Conservation (phyloP, 192 early-diverging fungal genomes). For the Coemansia umbellata region DNA sequence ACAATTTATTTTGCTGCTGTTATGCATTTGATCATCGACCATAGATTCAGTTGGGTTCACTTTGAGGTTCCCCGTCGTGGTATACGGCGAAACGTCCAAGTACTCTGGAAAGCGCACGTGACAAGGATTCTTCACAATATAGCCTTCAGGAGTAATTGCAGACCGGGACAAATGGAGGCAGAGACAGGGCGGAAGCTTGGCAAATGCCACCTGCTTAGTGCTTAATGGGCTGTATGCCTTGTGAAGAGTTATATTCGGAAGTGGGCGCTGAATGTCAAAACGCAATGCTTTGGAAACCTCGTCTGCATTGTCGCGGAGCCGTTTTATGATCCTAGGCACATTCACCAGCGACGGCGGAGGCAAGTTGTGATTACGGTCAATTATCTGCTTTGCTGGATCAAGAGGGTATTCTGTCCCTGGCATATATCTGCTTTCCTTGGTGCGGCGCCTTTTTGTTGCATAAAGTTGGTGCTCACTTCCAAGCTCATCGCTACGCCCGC, state of each 20-base stretch:
- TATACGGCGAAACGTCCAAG: constrained; percentile 69
- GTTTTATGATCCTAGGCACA: constrained; percentile 28
- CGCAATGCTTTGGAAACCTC: constrained; percentile 42
- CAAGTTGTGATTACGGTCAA: constrained; percentile 15
- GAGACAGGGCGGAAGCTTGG: constrained; percentile 68
- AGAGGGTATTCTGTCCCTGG: constrained; percentile 21
- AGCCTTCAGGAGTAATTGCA: constrained; percentile 66
- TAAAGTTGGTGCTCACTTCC: background rate
- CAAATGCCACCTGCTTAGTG: constrained; percentile 80
- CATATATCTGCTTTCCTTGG: background rate
- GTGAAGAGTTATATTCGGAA: constrained; percentile 43
- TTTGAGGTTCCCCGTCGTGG: constrained; percentile 57
- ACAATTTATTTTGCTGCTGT: too few species aligned
- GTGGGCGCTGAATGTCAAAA: constrained; percentile 41
- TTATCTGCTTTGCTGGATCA: constrained; percentile 31
- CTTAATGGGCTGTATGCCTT: constrained; percentile 49
- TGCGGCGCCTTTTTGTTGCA: background rate
- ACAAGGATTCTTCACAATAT: constrained; percentile 75
- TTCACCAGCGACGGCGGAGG: constrained; percentile 37
- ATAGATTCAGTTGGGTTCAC: constrained; percentile 58
- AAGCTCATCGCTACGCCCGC: background rate
- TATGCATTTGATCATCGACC: constrained; percentile 14
- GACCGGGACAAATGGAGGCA: constrained; percentile 85
- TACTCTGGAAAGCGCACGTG: constrained; percentile 76
- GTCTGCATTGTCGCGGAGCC: constrained; percentile 24